phyloP scores from a whole-genome alignment of 2,329 filamentous ascomycete species.

The Pseudocercospora cruenta region DNA sequence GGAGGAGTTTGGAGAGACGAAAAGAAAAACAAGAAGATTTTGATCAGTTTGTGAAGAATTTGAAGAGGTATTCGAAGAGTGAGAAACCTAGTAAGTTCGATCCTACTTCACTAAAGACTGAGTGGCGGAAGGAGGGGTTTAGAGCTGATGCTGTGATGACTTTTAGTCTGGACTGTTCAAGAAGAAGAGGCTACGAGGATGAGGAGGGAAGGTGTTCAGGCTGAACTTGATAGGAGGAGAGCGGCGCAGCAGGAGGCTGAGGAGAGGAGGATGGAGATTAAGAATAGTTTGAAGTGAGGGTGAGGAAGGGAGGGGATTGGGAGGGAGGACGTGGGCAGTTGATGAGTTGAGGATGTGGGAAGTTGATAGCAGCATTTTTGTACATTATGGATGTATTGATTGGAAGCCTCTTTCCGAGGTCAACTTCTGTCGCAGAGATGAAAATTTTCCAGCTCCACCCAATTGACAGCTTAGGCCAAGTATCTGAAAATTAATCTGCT shows the following conservation, averaged over 20 bases:
- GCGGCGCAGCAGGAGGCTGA: constrained; percentile 35
- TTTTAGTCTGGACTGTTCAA: constrained; percentile 44
- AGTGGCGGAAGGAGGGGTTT: no score
- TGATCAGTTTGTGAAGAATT: constrained; percentile 77
- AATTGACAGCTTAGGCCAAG: no score
- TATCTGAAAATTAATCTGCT: no score
- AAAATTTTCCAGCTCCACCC: no score
- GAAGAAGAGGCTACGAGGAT: constrained; percentile 38
- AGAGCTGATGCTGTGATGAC: no score
- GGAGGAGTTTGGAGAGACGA: constrained; percentile 78
- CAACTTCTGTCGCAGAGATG: no score
- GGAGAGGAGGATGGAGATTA: constrained; percentile 38
- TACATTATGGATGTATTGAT: neutral
- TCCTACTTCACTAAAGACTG: no score
- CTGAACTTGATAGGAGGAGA: constrained; percentile 37
- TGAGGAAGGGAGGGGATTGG: neutral
- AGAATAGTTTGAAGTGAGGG: constrained; percentile 34
- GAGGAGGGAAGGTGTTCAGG: constrained; percentile 29
- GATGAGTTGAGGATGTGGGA: no score
- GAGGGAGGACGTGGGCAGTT: neutral
- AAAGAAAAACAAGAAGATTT: constrained; percentile 81
- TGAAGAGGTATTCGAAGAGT: constrained; percentile 89
- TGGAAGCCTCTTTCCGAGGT: neutral
- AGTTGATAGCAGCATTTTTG: neutral
- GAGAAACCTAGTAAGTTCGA: constrained; percentile 88